Conservation (phyloP, 2,329 filamentous ascomycete genomes). For the Cladosporium sp. region DNA sequence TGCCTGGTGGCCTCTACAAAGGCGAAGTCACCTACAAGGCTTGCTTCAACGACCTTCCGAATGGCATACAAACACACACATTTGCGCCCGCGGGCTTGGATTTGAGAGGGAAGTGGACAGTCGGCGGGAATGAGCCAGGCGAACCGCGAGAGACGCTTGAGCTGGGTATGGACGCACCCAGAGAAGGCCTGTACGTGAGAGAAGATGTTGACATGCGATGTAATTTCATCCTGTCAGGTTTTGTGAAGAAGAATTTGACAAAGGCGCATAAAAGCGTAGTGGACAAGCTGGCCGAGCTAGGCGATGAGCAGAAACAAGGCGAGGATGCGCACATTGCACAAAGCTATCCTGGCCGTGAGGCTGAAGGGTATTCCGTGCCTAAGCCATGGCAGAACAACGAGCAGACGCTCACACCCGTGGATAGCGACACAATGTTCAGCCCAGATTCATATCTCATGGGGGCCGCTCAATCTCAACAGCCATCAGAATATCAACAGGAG, state of each 20-base stretch:
- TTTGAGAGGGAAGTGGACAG: constrained; percentile 71
- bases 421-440: constrained; percentile 1
- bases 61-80: constrained; percentile 75
- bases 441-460: background rate
- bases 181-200: constrained; percentile 70
- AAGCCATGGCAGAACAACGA: background rate
- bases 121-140: constrained; percentile 67
- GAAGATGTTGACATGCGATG: constrained; percentile 83
- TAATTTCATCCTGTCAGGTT: constrained; percentile 69
- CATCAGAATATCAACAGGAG: background rate
- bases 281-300: constrained; percentile 2
- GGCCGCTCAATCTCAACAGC: background rate
- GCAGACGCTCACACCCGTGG: background rate
- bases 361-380: background rate
- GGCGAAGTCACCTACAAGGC: constrained; percentile 73
- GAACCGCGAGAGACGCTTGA: constrained; percentile 64
- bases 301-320: background rate
- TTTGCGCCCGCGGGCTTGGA: constrained; percentile 80
- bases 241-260: constrained; percentile 79
- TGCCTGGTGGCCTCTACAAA: constrained; percentile 62
- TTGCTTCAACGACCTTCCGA: constrained; percentile 70
- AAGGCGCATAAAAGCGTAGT: constrained; percentile 70
- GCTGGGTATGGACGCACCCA: constrained; percentile 57
- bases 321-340: background rate
- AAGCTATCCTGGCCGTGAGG: background rate